These are phyloP conservation scores for Gracilariopsis chorda DNA, from an alignment of 23 red algal species.

Conservation along the genomic window DNA sequence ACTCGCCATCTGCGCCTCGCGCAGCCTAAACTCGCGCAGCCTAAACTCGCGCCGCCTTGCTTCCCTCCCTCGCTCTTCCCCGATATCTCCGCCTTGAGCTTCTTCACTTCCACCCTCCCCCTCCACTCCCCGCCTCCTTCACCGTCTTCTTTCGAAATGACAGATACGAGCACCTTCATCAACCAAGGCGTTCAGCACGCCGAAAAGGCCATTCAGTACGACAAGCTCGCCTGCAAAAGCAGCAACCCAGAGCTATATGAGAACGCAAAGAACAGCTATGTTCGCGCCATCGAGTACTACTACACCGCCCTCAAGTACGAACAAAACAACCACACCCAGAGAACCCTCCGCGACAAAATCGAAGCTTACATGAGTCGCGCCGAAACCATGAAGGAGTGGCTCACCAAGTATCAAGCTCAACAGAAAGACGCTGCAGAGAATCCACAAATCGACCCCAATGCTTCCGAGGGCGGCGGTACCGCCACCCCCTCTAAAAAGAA, in stretches of 20 bases:
- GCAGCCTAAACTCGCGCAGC: too few species aligned
- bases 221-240: constrained; percentile 31
- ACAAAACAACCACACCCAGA: constrained; percentile 78
- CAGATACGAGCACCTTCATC: constrained; percentile 53
- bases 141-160: too few species aligned
- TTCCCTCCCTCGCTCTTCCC: too few species aligned
- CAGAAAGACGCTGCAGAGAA: constrained; percentile 19
- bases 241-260: constrained; percentile 31
- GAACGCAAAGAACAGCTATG: constrained; percentile 50
- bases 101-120: too few species aligned
- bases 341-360: constrained; percentile 55
- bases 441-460: constrained; percentile 21
- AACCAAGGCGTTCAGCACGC: constrained; percentile 53
- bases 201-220: constrained; percentile 49
- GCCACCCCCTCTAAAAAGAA: constrained; percentile 22
- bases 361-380: constrained; percentile 76
- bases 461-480: not conserved
- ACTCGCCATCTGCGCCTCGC: too few species aligned
- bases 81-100: too few species aligned
- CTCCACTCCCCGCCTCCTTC: too few species aligned
- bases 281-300: constrained; percentile 68
- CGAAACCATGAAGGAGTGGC: constrained; percentile 85
- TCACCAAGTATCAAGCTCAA: constrained; percentile 49
- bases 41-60: too few species aligned
- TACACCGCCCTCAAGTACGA: constrained; percentile 73